Conservation (phyloP, 2,329 filamentous ascomycete genomes). For the Verticillium dahliae region DNA sequence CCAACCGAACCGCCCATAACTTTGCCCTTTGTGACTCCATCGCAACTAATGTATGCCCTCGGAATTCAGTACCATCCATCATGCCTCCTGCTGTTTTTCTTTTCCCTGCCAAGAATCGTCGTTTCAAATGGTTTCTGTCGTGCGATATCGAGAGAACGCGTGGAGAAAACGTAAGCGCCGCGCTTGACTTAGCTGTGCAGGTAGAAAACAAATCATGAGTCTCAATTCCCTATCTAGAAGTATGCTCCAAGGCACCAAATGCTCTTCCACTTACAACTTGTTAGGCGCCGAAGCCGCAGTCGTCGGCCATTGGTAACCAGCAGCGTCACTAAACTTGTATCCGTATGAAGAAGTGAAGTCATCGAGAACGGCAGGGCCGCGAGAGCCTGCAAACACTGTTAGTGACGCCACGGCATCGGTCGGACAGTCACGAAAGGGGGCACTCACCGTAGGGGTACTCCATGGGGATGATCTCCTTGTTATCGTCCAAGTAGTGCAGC, state of each 20-base stretch:
- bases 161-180: neutral
- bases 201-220: conserved; percentile 6
- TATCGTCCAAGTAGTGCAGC: conserved; percentile 95
- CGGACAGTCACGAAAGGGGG: neutral
- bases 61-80: neutral
- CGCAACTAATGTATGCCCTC: neutral
- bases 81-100: neutral
- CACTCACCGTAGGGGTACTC: conserved; percentile 94
- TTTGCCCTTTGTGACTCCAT: neutral
- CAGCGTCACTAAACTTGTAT: conserved; percentile 97
- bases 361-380: conserved; percentile 90
- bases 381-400: conserved; percentile 62
- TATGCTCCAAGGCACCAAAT: neutral
- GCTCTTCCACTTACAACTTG: conserved; percentile 62
- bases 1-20: neutral
- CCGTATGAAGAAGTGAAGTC: conserved; percentile 98
- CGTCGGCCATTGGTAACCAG: conserved; percentile 91
- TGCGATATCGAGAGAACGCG: neutral
- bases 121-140: neutral
- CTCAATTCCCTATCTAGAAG: conserved; percentile 10
- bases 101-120: neutral
- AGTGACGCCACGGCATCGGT: neutral
- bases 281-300: conserved; percentile 62
- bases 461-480: conserved; percentile 99
- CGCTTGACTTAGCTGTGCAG: conserved; percentile 9